Conservation (phyloP, 495 filamentous ascomycete genomes). For the Beverwykella pulmonaria region DNA sequence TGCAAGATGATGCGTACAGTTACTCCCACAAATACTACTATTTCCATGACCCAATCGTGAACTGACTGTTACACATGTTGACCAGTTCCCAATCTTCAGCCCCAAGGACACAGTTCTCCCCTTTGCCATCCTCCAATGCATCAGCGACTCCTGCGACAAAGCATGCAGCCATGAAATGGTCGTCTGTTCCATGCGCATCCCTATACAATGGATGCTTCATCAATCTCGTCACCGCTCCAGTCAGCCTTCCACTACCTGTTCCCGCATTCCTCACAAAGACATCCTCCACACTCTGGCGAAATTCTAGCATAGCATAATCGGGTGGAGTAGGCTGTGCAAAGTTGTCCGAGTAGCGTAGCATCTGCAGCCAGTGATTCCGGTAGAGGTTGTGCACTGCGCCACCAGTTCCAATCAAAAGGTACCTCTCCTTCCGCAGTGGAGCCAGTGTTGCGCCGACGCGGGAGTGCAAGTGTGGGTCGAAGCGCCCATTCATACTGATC, state of each 20-base stretch:
- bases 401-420: conserved; percentile 62
- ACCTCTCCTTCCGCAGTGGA: conserved; percentile 53
- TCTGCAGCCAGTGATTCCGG: conserved; percentile 62
- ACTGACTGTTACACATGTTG: conserved; percentile 68
- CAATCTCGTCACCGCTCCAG: conserved; percentile 56
- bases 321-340: conserved; percentile 61
- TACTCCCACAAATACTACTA: too few species aligned
- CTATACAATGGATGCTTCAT: conserved; percentile 64
- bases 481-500: conserved; percentile 60
- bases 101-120: conserved; percentile 47
- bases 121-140: conserved; percentile 51
- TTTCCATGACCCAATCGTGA: conserved; percentile 39
- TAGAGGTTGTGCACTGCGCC: conserved; percentile 67
- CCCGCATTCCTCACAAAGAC: conserved; percentile 50
- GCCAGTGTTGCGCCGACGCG: conserved; percentile 57
- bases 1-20: too few species aligned
- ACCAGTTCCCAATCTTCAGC: conserved; percentile 67
- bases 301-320: conserved; percentile 59
- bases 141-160: conserved; percentile 62
- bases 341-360: conserved; percentile 62
- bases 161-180: conserved; percentile 63
- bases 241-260: conserved; percentile 49
- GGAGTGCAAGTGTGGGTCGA: conserved; percentile 64
- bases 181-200: conserved; percentile 66
- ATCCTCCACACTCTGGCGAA: conserved; percentile 63